A percentile compares a stretch with the other conserved stretches of the same genome.
Evolutionary conservation across 2,329 filamentous ascomycete genomes (phyloP).

Genomic region (Claviceps purpurea): DNA sequence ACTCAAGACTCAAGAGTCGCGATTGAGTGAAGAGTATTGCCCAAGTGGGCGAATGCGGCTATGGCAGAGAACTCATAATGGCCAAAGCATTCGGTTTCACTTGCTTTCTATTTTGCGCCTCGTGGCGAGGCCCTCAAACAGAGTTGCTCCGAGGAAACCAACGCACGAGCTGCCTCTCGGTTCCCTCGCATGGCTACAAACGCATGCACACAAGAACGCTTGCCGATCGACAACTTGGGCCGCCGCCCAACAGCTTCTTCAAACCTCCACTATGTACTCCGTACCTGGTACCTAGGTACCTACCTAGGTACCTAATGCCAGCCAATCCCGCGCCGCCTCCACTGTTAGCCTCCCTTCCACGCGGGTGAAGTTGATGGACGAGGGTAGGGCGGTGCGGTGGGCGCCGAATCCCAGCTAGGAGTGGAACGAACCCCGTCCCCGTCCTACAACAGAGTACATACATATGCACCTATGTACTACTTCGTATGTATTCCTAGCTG

Average conservation of each 20-base stretch:
- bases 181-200: neutral
- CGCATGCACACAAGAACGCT: neutral
- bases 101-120: neutral
- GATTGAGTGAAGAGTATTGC: neutral
- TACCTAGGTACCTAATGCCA: neutral
- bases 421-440: neutral
- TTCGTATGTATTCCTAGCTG: too few relatives aligned
- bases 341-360: neutral
- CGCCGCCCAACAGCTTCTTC: neutral
- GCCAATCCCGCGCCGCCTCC: neutral
- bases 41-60: neutral
- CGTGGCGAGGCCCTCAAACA: neutral
- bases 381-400: neutral
- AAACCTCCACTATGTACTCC: neutral
- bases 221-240: neutral
- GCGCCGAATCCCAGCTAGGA: neutral
- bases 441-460: neutral
- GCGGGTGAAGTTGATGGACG: neutral
- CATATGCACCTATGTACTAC: too few relatives aligned
- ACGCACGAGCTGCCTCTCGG: conserved; percentile 5
- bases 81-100: conserved; percentile 4
- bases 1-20: neutral
- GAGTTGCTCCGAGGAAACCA: neutral
- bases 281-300: too few relatives aligned
- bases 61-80: conserved; percentile 1